Evolutionary conservation across 139 green algal species (phyloP), one percentile per base, ranked within the genome.

Genomic region (Chlorella sorokiniana): DNA sequence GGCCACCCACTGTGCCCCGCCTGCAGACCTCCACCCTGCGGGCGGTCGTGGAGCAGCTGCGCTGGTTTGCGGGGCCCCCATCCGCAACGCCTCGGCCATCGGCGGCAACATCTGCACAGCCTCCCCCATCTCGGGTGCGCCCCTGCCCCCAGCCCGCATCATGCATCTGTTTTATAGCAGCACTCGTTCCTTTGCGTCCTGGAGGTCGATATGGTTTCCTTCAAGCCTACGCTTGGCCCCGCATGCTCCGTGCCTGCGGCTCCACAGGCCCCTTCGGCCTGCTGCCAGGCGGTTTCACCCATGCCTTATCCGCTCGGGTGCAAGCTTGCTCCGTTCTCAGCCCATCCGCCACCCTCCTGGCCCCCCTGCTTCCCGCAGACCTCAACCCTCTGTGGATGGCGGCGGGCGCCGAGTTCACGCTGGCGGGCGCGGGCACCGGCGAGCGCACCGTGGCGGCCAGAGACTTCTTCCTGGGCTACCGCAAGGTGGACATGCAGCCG

Each of bases 391-490:
- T 72, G 40, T 81, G 75, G 75, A 81, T 81, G 75, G 78, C 71
- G 3, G 41, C 59, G 3, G 78, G 78, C 8, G 79, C 84, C 8
- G 4, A 37, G 3, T 98, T 99, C 82, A 83, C 70, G 3, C 59
- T 92, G 22, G 79, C 48, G 3, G 87, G 84, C 18, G 51, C 89
- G 59, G 88, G 76, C 59, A 86, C 83, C 23, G 84, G 68, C 1
- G 62, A 73, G 82, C 64, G 88, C 62, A 62, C 74, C 37, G 86
- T 89, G n/a, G 27, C 54, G n/a, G 90, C 93, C 14, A 62, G 42
- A 1, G 52, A 95, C 35, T 99, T 99, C 84, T 99, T 99, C 90
- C 61, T 96, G 38, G 94, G 93, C 0, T 99, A 99, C 88, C 89
- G 92, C 79, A 87, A 90, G 67, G 92, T 95, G 40, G 95, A 95